Evolutionary conservation across 2,329 filamentous ascomycete species (phyloP).

Genomic region (Celoporthe dispersa): DNA sequence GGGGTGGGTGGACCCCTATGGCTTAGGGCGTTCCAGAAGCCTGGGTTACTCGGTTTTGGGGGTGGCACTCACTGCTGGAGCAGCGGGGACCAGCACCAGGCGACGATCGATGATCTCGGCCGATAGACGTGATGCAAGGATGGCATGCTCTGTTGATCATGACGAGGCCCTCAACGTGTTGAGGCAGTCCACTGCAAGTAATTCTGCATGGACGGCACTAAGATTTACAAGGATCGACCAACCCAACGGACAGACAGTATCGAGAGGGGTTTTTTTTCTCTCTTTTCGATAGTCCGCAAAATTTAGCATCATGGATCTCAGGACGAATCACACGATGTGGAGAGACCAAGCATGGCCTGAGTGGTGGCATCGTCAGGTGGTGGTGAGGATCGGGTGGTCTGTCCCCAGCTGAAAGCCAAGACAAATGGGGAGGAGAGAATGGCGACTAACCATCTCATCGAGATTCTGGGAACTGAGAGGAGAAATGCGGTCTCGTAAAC

Average conservation of each 20-base stretch:
- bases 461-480: neutral
- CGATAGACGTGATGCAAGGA: constrained; percentile 4
- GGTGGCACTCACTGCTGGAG: neutral
- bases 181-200: neutral
- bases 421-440: neutral
- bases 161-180: neutral
- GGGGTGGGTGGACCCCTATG: neutral
- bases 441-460: neutral
- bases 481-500: neutral
- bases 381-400: neutral
- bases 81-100: neutral
- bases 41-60: neutral
- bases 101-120: neutral
- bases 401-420: neutral
- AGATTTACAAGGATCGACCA: constrained; percentile 3
- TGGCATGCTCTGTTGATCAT: constrained; percentile 3
- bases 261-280: neutral
- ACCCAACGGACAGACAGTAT: neutral
- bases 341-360: neutral
- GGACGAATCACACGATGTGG: constrained; percentile 8
- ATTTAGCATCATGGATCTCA: neutral
- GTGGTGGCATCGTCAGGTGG: neutral
- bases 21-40: constrained; percentile 12
- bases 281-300: neutral
- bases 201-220: neutral